Percentiles rank a stretch among this genome's conserved stretches.
Evolutionary conservation across 2,329 filamentous ascomycete genomes (phyloP).

Genomic region (Mycosphaerelloides madeirae): DNA sequence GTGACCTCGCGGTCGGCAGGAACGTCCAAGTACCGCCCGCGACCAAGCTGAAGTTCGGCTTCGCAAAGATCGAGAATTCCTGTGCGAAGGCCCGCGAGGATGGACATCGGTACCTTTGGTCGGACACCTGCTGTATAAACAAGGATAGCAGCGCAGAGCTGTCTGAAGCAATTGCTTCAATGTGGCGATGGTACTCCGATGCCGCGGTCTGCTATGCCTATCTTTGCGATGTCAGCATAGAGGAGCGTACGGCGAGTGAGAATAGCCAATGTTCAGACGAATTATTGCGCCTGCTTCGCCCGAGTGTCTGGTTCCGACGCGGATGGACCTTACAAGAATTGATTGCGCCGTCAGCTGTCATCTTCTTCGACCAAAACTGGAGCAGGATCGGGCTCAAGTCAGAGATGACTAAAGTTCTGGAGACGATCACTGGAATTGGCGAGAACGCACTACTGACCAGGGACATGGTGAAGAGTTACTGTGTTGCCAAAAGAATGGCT

Average conservation of each 20-base stretch:
- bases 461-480: background rate
- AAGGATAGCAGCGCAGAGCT: slow-evolving; percentile 19
- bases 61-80: slow-evolving; percentile 10
- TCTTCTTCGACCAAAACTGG: background rate
- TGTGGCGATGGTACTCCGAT: slow-evolving; percentile 19
- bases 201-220: slow-evolving; percentile 18
- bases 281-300: too few relatives aligned
- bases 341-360: background rate
- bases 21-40: background rate
- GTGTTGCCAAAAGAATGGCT: background rate
- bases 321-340: background rate
- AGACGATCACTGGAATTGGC: background rate
- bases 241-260: too few relatives aligned
- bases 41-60: slow-evolving; percentile 7
- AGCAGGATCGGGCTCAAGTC: background rate
- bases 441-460: background rate
- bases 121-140: slow-evolving; percentile 23
- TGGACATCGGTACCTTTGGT: slow-evolving; percentile 6
- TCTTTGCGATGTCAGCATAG: slow-evolving; percentile 13
- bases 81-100: slow-evolving; percentile 7
- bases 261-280: too few relatives aligned
- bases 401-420: background rate
- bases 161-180: slow-evolving; percentile 21
- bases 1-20: slow-evolving; percentile 5
- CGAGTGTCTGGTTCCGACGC: background rate